Evolutionary conservation across 2,329 filamentous ascomycete genomes (phyloP).

Genomic region (Blastomyces emzantsi): DNA sequence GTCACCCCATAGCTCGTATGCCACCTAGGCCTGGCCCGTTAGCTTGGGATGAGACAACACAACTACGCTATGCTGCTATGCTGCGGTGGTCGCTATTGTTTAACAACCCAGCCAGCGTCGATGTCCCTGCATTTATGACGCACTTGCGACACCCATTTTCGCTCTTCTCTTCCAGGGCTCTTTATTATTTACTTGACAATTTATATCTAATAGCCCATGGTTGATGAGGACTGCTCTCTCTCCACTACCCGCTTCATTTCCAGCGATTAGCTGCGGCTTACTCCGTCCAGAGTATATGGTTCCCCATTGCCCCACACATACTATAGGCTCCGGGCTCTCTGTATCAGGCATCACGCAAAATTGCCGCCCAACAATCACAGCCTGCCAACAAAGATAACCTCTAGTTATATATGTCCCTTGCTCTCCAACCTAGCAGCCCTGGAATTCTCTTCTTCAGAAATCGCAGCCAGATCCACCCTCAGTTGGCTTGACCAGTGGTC

Average conservation of each 20-base stretch:
- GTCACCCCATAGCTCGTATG: background rate
- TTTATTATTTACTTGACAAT: background rate
- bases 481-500: background rate
- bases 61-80: background rate
- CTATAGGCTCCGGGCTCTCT: background rate
- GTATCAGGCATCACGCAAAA: constrained; percentile 6
- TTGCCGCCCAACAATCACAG: constrained; percentile 11
- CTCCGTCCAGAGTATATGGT: background rate
- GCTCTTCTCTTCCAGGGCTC: background rate
- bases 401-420: background rate
- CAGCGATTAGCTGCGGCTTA: background rate
- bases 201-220: background rate
- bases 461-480: background rate
- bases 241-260: constrained; percentile 2
- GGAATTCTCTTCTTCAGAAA: background rate
- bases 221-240: background rate
- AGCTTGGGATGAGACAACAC: background rate
- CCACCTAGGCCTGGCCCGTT: background rate
- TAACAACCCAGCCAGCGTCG: background rate
- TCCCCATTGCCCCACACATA: background rate
- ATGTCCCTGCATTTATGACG: constrained; percentile 6
- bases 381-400: constrained; percentile 8
- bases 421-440: background rate
- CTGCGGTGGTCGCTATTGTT: background rate
- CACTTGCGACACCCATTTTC: constrained; percentile 1